Base-by-base conservation (phyloP, 2,329 filamentous ascomycete species). In the Kalaharituber pfeilii region DNA sequence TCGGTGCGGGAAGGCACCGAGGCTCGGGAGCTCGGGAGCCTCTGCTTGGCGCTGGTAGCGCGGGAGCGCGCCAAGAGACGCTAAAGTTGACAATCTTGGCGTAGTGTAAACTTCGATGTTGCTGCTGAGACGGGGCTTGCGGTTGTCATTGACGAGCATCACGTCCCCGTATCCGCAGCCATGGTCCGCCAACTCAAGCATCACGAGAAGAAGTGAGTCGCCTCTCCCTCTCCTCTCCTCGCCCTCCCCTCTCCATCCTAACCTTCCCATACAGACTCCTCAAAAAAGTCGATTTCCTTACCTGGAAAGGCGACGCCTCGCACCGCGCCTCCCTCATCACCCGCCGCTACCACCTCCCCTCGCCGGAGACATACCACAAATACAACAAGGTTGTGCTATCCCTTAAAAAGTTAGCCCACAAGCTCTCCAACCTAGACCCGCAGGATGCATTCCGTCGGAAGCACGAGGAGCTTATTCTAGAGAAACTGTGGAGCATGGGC, bases 161-260 rank as follows among this genome's bases (percentile, higher is more conserved):
- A 47, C n/a, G 15, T 13, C 6, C n/a, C 47, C n/a, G 13, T 30
- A 27, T 24, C 36, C 20, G 51, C 51, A 63, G 72, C 62, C 55
- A 96, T 96, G 91, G 86, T 94, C 63, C 83, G 91, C 64, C 87
- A 94, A 74, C 80, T 98, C 67, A 96, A 95, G 72, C 79, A 94
- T 71, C 89, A 95, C 71, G 91, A 98, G 80, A 80, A 91, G 68
- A 93, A 91, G 76, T 73, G 60, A 51, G 65, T 64, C 49, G 28
- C 27, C n/a, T 33, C 49, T 8, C 39, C 20, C 29, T 24, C 45
- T 20, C 49, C 22, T 24, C 49, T 15, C 24, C 50, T 51, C 25
- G 26, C 27, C 52, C 33, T 39, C 28, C n/a, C 15, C 29, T 56
- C 18, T 39, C 9, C 26, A 29, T 15, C 39, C 51, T 47, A 55